Evolutionary conservation across 2,329 filamentous ascomycete species (phyloP).

Genomic region (Clonostachys chloroleuca): DNA sequence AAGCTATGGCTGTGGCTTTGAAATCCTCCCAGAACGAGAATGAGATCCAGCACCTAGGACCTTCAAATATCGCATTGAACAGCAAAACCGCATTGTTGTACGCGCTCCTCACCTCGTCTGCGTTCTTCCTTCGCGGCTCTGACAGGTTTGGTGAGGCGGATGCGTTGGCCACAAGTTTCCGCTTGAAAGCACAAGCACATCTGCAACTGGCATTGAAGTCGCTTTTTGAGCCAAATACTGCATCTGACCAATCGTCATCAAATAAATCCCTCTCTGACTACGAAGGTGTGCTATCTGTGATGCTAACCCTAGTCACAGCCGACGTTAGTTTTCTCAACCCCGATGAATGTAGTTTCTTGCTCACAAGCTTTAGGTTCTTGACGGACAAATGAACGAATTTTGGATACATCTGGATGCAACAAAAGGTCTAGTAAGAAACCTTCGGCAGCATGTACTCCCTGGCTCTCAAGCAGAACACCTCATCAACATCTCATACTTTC

Average conservation of each 20-base stretch:
- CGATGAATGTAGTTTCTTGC: no score
- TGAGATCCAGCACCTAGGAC: no score
- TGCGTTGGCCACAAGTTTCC: slow-evolving; percentile 1
- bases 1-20: slow-evolving; percentile 4
- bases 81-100: slow-evolving; percentile 5
- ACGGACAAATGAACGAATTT: slow-evolving; percentile 6
- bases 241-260: not conserved
- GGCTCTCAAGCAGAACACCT: slow-evolving; percentile 4
- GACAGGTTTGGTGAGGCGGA: not conserved
- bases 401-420: slow-evolving; percentile 5
- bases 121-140: slow-evolving; percentile 3
- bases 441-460: not conserved
- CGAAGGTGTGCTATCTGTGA: slow-evolving; percentile 4
- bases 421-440: not conserved
- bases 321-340: not conserved
- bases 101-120: slow-evolving; percentile 4
- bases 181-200: slow-evolving; percentile 1
- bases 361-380: not conserved
- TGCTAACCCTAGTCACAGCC: slow-evolving; percentile 4
- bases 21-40: not conserved
- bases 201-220: slow-evolving; percentile 1
- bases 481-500: slow-evolving; percentile 3
- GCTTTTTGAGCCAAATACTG: not conserved
- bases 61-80: not conserved
- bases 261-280: not conserved